phyloP scores from a whole-genome alignment of 2,329 filamentous ascomycete species.

The Phialemonium atrogriseum region DNA sequence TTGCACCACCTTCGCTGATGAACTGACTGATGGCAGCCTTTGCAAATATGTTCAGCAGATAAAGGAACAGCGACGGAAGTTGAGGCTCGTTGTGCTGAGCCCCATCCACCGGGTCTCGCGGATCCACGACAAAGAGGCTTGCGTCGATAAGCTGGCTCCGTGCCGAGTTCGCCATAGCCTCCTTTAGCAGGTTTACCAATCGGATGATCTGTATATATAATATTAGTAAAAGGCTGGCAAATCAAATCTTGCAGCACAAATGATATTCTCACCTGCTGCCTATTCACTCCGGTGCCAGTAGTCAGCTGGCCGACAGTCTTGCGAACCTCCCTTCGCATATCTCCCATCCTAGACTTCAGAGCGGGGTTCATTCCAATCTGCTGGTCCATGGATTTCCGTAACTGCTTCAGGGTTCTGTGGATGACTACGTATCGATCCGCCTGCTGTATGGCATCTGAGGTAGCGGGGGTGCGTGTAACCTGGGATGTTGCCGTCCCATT shows the following conservation, averaged over 20 bases:
- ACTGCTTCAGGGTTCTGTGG: conserved; percentile 58
- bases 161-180: conserved; percentile 38
- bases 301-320: conserved; percentile 69
- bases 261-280: conserved; percentile 32
- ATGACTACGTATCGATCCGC: conserved; percentile 48
- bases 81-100: conserved; percentile 33
- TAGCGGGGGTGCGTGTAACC: conserved; percentile 6
- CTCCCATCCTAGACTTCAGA: conserved; percentile 60
- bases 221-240: conserved; percentile 1
- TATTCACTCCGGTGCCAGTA: conserved; percentile 24
- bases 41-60: conserved; percentile 62
- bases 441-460: too few species aligned
- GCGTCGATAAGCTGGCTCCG: conserved; percentile 42
- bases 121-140: conserved; percentile 37
- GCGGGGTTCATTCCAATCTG: conserved; percentile 45
- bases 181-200: conserved; percentile 44
- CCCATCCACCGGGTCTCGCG: conserved; percentile 29
- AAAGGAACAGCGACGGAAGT: conserved; percentile 56
- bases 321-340: conserved; percentile 63
- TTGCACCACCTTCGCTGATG: conserved; percentile 50
- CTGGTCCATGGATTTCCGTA: conserved; percentile 36
- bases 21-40: conserved; percentile 62
- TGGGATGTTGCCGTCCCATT: conserved; percentile 3
- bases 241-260: not conserved
- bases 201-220: conserved; percentile 39